Evolutionary conservation across 805 yeast species (phyloP).

Genomic region (Candida sithepensis): DNA sequence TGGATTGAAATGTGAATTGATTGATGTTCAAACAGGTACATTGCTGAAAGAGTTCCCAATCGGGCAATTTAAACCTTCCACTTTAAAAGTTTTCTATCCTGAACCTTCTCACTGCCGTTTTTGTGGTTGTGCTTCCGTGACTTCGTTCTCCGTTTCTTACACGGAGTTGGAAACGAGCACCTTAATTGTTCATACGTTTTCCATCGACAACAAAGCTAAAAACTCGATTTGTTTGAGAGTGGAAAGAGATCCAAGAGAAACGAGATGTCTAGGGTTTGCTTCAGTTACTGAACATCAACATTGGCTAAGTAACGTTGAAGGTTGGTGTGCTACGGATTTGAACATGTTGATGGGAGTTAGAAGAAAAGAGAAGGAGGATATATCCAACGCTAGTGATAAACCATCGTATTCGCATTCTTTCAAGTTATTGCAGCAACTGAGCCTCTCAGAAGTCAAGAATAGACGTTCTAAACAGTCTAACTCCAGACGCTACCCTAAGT

Average conservation of each 20-base stretch:
- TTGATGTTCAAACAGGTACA: slow-evolving; percentile 78
- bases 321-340: slow-evolving; percentile 77
- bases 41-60: slow-evolving; percentile 58
- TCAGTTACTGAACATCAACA: slow-evolving; percentile 67
- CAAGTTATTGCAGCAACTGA: slow-evolving; percentile 11
- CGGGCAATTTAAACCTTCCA: slow-evolving; percentile 55
- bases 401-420: slow-evolving; percentile 13
- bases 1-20: slow-evolving; percentile 54
- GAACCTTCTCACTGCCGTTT: slow-evolving; percentile 87
- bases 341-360: slow-evolving; percentile 71
- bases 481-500: slow-evolving; percentile 22
- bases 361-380: slow-evolving; percentile 36
- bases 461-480: slow-evolving; percentile 4
- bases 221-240: slow-evolving; percentile 81
- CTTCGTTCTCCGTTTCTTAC: slow-evolving; percentile 69
- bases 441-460: slow-evolving; percentile 3
- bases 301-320: slow-evolving; percentile 63
- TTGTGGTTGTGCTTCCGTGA: slow-evolving; percentile 84
- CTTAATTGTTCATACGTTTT: slow-evolving; percentile 69
- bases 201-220: slow-evolving; percentile 69
- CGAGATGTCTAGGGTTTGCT: slow-evolving; percentile 83
- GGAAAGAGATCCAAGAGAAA: slow-evolving; percentile 90
- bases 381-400: slow-evolving; percentile 9
- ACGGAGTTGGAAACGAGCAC: slow-evolving; percentile 54
- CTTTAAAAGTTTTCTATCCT: slow-evolving; percentile 71